phyloP scores from a whole-genome alignment of 169 alveolate genomes.

The Prorocentrum cordatum region DNA sequence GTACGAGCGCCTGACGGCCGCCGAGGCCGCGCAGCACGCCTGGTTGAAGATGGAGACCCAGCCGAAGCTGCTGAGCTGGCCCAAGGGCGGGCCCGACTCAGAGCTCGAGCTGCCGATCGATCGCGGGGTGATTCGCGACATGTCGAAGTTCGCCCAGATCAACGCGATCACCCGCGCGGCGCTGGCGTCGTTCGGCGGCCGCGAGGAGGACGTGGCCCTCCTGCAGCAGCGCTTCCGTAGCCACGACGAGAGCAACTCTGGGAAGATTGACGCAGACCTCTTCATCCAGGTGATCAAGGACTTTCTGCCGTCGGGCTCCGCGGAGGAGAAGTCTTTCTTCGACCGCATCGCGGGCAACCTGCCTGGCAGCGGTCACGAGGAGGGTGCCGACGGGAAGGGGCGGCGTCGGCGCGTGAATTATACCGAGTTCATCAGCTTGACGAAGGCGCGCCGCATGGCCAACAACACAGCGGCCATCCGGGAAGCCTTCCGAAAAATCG shows the following conservation, averaged over 20 bases:
- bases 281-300: not conserved
- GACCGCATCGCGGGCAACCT: not conserved
- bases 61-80: not conserved
- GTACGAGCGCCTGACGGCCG: not conserved
- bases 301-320: too few species aligned
- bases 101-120: constrained; percentile 8
- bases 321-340: too few species aligned
- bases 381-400: not conserved
- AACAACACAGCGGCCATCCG: not conserved
- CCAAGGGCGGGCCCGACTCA: not conserved
- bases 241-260: not conserved
- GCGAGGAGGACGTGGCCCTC: not conserved
- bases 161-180: constrained; percentile 7
- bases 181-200: not conserved
- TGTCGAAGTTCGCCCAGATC: constrained; percentile 22
- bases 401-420: not conserved
- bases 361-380: not conserved
- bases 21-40: constrained; percentile 16
- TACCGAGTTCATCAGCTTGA: not conserved
- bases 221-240: constrained; percentile 13
- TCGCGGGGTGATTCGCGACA: constrained; percentile 1
- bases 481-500: not conserved
- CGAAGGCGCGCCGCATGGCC: not conserved
- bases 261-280: not conserved
- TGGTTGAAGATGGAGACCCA: constrained; percentile 15